phyloP scores from a whole-genome alignment of 257 asterid genomes.

The Jacaranda copaia region DNA sequence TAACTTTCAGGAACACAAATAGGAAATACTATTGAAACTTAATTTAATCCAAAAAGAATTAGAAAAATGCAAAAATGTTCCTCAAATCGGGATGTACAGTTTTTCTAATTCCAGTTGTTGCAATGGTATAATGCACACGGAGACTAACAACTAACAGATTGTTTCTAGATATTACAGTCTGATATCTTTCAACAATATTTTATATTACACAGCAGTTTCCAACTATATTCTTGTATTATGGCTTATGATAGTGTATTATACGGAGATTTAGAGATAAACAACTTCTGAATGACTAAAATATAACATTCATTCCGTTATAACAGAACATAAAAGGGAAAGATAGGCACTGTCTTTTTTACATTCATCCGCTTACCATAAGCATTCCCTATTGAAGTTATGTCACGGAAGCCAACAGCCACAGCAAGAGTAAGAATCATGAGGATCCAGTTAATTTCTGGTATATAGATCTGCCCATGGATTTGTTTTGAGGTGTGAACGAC shows the following conservation, averaged over 20 bases:
- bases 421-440: slow-evolving; percentile 78
- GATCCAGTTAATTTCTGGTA: slow-evolving; percentile 79
- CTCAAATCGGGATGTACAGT: too few species aligned
- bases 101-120: too few species aligned
- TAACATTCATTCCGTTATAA: not conserved
- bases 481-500: slow-evolving; percentile 80
- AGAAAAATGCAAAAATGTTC: too few species aligned
- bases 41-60: too few species aligned
- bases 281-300: not conserved
- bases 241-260: not conserved
- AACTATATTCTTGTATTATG: not conserved
- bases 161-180: too few species aligned
- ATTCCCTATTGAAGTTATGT: slow-evolving; percentile 64
- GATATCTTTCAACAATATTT: too few species aligned
- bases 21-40: too few species aligned
- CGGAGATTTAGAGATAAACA: not conserved
- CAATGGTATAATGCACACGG: too few species aligned
- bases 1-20: too few species aligned
- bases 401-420: slow-evolving; percentile 68
- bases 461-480: slow-evolving; percentile 73
- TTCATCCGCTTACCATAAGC: slow-evolving; percentile 67
- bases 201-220: not conserved
- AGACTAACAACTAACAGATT: too few species aligned
- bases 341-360: not conserved
- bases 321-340: not conserved